Base-by-base conservation (phyloP, 2,329 filamentous ascomycete genomes). In the Beauveria asiatica region DNA sequence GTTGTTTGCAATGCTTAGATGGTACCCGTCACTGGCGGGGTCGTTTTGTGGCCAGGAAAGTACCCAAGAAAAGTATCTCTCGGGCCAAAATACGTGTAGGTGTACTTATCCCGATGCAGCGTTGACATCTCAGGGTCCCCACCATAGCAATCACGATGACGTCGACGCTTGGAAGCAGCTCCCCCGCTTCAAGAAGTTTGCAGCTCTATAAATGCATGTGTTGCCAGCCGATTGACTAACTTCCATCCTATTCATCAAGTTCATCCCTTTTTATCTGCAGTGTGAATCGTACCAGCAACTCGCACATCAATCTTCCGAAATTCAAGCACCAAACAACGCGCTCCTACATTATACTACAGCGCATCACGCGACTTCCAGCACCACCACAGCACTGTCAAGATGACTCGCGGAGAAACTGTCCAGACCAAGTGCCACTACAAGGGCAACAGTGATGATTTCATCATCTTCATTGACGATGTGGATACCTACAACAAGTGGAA, bases 341-440 rank as follows among this genome's bases (percentile, higher is more conserved):
- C 62, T 62, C 52, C 64, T 61, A 17, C 39, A 60, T 45, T 63
- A 64, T n/a, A 23, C 33, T 13, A 19, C 65, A 67, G 57, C 67
- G 64, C 62, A 61, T 57, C 59, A 61, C 59, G 41, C 54, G 33
- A 57, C 60, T 33, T 41, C 50, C 33, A 57, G 61, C 60, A 60
- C 62, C 58, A 63, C 52, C 60, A 59, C 55, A 62, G 62, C 52
- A 56, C 61, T 57, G 57, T 63, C 74, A 82, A 69, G 63, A 91
- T 90, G 87, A 75, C 84, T 74, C 87, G 87, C 73, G 88, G 87
- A 78, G 88, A 90, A 77, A 81, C 82, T 65, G 72, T 74, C 63
- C 83, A 87, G 74, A 81, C 80, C 77, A 95, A 94, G 80, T 83
- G 96, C 76, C 88, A 93, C 83, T 92, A 84, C 86, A 89, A 92